These are phyloP conservation scores for Fragilaria radians DNA, from an alignment of 108 stramenopile species.

Conservation along the genomic window DNA sequence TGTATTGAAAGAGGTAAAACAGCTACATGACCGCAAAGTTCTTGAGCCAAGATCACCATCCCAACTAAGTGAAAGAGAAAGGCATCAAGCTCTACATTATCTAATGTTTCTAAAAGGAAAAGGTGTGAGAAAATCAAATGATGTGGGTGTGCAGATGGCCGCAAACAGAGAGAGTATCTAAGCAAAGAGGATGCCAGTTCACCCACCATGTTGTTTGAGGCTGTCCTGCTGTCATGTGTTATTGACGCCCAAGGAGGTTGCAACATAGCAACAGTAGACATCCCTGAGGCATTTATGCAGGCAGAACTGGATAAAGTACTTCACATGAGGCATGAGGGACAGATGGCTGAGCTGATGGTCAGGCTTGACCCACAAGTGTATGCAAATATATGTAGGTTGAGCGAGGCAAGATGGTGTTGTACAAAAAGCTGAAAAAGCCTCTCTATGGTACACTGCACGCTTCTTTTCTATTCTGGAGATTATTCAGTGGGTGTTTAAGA, in stretches of 20 bases:
- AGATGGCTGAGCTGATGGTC: conserved; percentile 7
- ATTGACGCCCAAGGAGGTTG: conserved; percentile 26
- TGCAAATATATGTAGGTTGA: conserved; percentile 8
- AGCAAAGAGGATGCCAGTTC: conserved; percentile 23
- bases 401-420: conserved; percentile 12
- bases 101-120: too few relatives aligned
- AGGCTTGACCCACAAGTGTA: conserved; percentile 15
- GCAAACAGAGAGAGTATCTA: conserved; percentile 25
- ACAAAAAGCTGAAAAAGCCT: conserved; percentile 17
- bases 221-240: conserved; percentile 19
- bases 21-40: conserved; percentile 21
- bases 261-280: conserved; percentile 19
- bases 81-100: conserved; percentile 10
- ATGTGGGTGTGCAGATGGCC: conserved; percentile 26
- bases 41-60: conserved; percentile 14
- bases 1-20: conserved; percentile 28
- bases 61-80: conserved; percentile 16
- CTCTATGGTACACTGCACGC: conserved; percentile 14
- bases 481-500: conserved; percentile 19
- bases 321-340: conserved; percentile 8
- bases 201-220: conserved; percentile 30
- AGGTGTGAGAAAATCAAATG: conserved; percentile 11
- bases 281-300: conserved; percentile 37
- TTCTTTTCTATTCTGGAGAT: conserved; percentile 14
- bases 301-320: conserved; percentile 12